A percentile compares a stretch with the other conserved stretches of the same genome.
These are phyloP conservation scores for Marasmius oreades DNA, from an alignment of 1,284 basidiomycete genomes.

Conservation along the genomic window DNA sequence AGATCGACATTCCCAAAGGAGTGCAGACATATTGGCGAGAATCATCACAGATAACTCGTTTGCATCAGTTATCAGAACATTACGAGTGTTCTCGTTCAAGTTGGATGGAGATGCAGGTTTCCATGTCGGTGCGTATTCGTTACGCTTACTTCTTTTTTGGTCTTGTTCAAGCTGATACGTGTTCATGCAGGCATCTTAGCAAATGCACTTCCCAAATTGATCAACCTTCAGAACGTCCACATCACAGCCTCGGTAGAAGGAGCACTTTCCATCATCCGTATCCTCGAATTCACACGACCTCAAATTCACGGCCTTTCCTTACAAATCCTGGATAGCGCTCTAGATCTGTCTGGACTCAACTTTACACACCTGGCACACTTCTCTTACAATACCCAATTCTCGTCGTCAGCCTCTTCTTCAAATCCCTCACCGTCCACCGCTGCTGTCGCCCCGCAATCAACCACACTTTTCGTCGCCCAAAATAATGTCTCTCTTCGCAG, in stretches of 20 bases:
- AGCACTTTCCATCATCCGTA: slow-evolving; percentile 47
- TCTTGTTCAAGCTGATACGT: not conserved
- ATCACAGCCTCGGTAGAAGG: slow-evolving; percentile 56
- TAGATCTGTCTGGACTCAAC: slow-evolving; percentile 51
- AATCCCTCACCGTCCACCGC: slow-evolving; percentile 12
- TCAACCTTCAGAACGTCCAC: slow-evolving; percentile 55
- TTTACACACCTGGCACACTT: slow-evolving; percentile 60
- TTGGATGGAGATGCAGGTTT: slow-evolving; percentile 51
- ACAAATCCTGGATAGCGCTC: slow-evolving; percentile 47
- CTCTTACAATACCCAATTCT: slow-evolving; percentile 36
- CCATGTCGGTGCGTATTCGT: slow-evolving; percentile 47
- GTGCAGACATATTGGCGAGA: slow-evolving; percentile 65
- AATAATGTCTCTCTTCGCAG: slow-evolving; percentile 53
- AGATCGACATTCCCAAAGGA: slow-evolving; percentile 56
- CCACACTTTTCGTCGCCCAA: slow-evolving; percentile 42
- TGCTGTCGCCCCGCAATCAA: not conserved
- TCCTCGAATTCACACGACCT: slow-evolving; percentile 48
- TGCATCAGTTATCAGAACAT: slow-evolving; percentile 51
- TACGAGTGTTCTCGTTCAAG: slow-evolving; percentile 54
- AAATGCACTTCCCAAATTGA: slow-evolving; percentile 61
- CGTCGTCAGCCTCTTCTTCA: slow-evolving; percentile 26
- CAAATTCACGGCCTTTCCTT: slow-evolving; percentile 53
- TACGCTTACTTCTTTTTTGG: not conserved
- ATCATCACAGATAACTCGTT: slow-evolving; percentile 60
- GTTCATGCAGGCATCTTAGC: slow-evolving; percentile 53